Evolutionary conservation across 2,329 filamentous ascomycete species (phyloP).

Genomic region (Colletotrichum zoysiae): DNA sequence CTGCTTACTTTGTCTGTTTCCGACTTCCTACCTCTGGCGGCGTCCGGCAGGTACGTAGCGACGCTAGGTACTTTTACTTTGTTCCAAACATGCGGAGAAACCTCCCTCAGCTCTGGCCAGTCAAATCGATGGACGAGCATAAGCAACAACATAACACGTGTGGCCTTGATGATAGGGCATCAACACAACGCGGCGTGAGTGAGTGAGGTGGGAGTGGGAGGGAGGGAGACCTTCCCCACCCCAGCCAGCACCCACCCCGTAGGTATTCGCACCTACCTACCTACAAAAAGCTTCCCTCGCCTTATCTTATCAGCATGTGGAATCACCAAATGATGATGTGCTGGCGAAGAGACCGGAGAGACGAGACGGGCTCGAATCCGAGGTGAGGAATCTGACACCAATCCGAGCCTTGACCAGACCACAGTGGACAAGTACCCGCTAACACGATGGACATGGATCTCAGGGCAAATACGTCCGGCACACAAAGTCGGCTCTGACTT

Average conservation of each 20-base stretch:
- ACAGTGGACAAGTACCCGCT: slow-evolving; percentile 26
- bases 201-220: not conserved
- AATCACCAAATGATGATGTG: slow-evolving; percentile 1
- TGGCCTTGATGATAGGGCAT: slow-evolving; percentile 25
- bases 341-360: slow-evolving; percentile 3
- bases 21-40: slow-evolving; percentile 41
- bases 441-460: slow-evolving; percentile 40
- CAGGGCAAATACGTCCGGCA: slow-evolving; percentile 38
- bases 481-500: slow-evolving; percentile 28
- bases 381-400: slow-evolving; percentile 32
- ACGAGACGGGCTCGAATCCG: slow-evolving; percentile 1
- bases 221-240: slow-evolving; percentile 6
- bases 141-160: not conserved
- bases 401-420: slow-evolving; percentile 23
- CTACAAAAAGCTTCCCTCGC: not conserved
- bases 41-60: slow-evolving; percentile 31
- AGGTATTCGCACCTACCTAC: not conserved
- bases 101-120: slow-evolving; percentile 4
- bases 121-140: slow-evolving; percentile 12
- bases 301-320: slow-evolving; percentile 14
- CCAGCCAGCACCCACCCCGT: slow-evolving; percentile 4
- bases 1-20: slow-evolving; percentile 42
- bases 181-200: slow-evolving; percentile 5
- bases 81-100: slow-evolving; percentile 33
- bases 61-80: slow-evolving; percentile 16